Evolutionary conservation across 805 yeast genomes (phyloP), one percentile per base, ranked within the genome.

Genomic region (Suhomyces kilbournensis): DNA sequence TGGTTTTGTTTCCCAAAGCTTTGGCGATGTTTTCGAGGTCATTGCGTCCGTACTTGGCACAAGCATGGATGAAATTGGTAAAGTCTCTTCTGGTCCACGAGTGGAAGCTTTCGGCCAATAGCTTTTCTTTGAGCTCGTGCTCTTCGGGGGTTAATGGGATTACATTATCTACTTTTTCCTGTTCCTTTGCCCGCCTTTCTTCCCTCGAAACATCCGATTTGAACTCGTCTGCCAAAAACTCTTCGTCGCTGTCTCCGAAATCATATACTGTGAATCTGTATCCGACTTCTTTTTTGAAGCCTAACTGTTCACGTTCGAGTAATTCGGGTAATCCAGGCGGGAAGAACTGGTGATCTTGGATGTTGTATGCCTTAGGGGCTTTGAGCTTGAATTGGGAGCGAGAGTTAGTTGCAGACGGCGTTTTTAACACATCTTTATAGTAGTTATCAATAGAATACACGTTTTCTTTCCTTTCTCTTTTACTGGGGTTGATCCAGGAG

Each of bases 41-140:
- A 8, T 75, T 71, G 44, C 89, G 75, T 0, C 96, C 94, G 64
- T 72, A 81, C 55, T 79, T 84, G 1, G 88, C 89, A 62, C 84
- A 78, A 8, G 84, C 84, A 60, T 85, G 91, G 42, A 88, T 75
- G 60, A 84, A 87, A 50, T 83, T 81, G 42, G 89, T 79, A 60
- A 88, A 86, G 61, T 88, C 96, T 54, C 94, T 76, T 64, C 86
- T 80, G 2, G 86, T 77, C 94, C 94, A 88, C 47, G 75, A 75
- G 15, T 77, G 78, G 64, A 86, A 88, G 3, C 89, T 84, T 55
- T 80, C 73, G 2, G 68, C 72, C n/a, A 86, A 64, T 19, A 80
- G 72, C 50, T 76, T 60, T 46, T 81, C 80, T 60, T 86, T 88
- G 50, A 74, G 62, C 32, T 67, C 69, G 30, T 74, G 71, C 59